Percentiles rank a stretch among this genome's conserved stretches.
Evolutionary conservation across 768 basidiomycete genomes (phyloP).

Genomic region (Mycena venus): DNA sequence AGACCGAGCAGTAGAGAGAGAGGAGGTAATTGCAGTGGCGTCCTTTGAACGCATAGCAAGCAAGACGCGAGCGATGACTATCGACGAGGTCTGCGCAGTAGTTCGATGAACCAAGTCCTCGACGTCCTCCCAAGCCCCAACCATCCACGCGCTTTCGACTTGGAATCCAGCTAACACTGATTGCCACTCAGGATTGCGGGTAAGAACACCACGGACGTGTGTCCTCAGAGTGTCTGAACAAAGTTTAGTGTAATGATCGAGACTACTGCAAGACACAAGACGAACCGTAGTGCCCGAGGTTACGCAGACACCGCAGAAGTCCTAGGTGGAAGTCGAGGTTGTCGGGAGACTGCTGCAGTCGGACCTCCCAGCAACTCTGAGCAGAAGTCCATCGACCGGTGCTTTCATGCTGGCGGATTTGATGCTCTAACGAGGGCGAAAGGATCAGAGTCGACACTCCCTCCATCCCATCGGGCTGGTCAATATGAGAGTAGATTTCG

Average conservation of each 20-base stretch:
- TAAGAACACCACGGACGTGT: slow-evolving; percentile 92
- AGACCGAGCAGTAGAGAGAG: slow-evolving; percentile 75
- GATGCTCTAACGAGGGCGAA: slow-evolving; percentile 92
- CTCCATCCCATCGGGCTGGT: slow-evolving; percentile 99
- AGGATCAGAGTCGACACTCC: slow-evolving; percentile 92
- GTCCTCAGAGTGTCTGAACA: slow-evolving; percentile 91
- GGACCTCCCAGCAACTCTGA: slow-evolving; percentile 99
- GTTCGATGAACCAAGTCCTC: slow-evolving; percentile 66
- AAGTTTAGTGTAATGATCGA: slow-evolving; percentile 11
- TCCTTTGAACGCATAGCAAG: slow-evolving; percentile 80
- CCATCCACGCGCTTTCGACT: slow-evolving; percentile 96
- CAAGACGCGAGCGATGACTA: slow-evolving; percentile 84
- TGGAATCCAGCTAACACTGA: slow-evolving; percentile 83
- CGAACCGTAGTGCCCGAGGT: slow-evolving; percentile 97
- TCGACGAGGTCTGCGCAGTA: slow-evolving; percentile 67
- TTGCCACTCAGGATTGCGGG: slow-evolving; percentile 89
- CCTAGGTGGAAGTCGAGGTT: slow-evolving; percentile 92
- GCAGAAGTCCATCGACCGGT: slow-evolving; percentile 98
- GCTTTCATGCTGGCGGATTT: slow-evolving; percentile 97
- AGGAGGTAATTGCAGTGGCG: slow-evolving; percentile 55
- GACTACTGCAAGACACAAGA: slow-evolving; percentile 19
- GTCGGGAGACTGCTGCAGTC: slow-evolving; percentile 90
- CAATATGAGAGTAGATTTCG: slow-evolving; percentile 94
- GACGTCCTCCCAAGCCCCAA: slow-evolving; percentile 93
- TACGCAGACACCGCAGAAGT: slow-evolving; percentile 89